Evolutionary conservation across 78 protist genomes (phyloP), one percentile per base, ranked within the genome.

Genomic region (Parvularia atlantis): DNA sequence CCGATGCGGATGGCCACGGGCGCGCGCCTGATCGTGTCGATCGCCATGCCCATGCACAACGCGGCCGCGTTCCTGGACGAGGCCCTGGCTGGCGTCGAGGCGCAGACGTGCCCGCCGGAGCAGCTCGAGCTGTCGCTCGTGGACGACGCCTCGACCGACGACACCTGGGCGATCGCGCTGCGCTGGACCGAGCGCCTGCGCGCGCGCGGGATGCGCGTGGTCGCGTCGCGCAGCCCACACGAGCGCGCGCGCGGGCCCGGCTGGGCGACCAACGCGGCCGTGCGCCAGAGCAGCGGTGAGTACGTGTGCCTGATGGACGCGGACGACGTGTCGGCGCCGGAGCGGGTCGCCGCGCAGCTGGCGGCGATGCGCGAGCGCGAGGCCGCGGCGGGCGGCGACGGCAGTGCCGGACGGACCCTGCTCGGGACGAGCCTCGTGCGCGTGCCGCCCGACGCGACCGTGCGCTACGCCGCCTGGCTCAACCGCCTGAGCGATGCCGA

Each of bases 251-350:
- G n/a, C n/a, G n/a, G n/a, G n/a, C n/a, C n/a, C 46, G 68, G 68
- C 13, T 63, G 30, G 0, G 68, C 68, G 28, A 30, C 43, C 68
- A 63, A 63, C 30, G 17, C 19, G 35, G 68, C 68, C 11, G 35
- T 63, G 17, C 28, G 13, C 17, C 68, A 63, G n/a, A 30, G 43
- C 13, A 2, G 43, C 35, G 68, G 68, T 11, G n/a, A 36, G 20
- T 63, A 13, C 43, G 19, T 63, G n/a, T 63, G 68, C 40, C 30
- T 63, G 11, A 13, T 63, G 35, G 68, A 63, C 35, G 68, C 68
- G 9, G 68, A 63, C 46, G 68, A 56, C 22, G 30, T 28, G 16
- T 22, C 22, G 61, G 10, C 24, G 10, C 61, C 61, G 14, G 61
- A 56, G 24, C 61, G 61, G 24, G 30, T 56, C 16, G 37, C 37